Evolutionary conservation across 1,284 basidiomycete species (phyloP).

Genomic region (Rhodotorula sp.): DNA sequence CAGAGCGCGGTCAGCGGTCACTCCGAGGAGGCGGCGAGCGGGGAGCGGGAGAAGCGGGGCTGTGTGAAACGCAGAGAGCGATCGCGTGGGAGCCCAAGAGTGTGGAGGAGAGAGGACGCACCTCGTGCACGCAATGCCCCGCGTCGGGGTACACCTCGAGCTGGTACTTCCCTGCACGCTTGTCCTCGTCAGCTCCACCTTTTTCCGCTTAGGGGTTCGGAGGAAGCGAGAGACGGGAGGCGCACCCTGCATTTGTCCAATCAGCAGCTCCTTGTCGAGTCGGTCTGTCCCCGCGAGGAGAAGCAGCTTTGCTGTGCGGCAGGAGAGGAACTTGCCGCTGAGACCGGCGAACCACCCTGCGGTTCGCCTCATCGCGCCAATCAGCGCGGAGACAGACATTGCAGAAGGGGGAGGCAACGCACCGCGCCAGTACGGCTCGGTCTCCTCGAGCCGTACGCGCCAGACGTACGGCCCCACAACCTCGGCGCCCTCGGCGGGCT

Average conservation of each 20-base stretch:
- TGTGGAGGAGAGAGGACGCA: constrained; percentile 50
- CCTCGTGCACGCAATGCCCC: constrained; percentile 94
- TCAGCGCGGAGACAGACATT: not conserved
- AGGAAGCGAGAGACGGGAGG: not conserved
- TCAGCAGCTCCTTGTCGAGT: constrained; percentile 90
- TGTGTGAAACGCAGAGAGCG: no score
- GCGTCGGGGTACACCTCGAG: constrained; percentile 81
- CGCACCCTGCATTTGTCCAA: constrained; percentile 80
- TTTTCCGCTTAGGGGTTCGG: not conserved
- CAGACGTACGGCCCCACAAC: constrained; percentile 57
- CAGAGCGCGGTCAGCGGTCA: no score
- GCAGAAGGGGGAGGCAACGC: constrained; percentile 40
- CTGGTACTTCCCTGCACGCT: constrained; percentile 82
- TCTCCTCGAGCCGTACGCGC: constrained; percentile 80
- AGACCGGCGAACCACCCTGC: constrained; percentile 88
- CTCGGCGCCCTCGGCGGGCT: constrained; percentile 30
- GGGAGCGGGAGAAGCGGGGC: no score
- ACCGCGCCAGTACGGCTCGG: constrained; percentile 89
- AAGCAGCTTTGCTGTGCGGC: constrained; percentile 77
- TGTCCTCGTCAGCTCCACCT: not conserved
- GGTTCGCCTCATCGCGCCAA: not conserved
- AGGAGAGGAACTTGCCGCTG: constrained; percentile 72
- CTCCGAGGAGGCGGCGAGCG: no score
- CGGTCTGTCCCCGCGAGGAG: constrained; percentile 90
- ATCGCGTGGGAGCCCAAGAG: no score